Evolutionary conservation across 2,329 filamentous ascomycete genomes (phyloP).

Genomic region (Akanthomyces lecanii): DNA sequence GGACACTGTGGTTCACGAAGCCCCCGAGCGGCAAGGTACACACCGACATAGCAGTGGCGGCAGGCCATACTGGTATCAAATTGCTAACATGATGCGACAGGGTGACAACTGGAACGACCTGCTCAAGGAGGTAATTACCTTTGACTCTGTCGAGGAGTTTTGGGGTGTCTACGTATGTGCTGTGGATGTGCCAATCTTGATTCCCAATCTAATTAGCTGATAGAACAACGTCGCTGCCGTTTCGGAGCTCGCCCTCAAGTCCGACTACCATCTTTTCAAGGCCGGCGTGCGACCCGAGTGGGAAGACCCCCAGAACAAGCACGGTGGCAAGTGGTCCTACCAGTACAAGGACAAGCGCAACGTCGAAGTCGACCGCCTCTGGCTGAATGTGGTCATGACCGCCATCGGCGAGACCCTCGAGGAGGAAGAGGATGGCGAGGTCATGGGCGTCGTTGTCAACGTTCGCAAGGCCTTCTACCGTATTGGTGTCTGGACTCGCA

Average conservation of each 20-base stretch:
- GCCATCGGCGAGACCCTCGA: slow-evolving; percentile 98
- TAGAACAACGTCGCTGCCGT: slow-evolving; percentile 98
- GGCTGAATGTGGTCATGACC: slow-evolving; percentile 94
- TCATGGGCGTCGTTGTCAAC: slow-evolving; percentile 99
- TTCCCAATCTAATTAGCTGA: slow-evolving; percentile 19
- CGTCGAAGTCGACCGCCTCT: slow-evolving; percentile 89
- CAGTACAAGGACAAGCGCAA: slow-evolving; percentile 94
- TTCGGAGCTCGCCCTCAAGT: slow-evolving; percentile 93
- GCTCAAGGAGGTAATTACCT: slow-evolving; percentile 96
- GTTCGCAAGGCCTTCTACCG: slow-evolving; percentile 98
- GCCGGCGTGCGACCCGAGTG: slow-evolving; percentile 93
- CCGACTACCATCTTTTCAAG: slow-evolving; percentile 99
- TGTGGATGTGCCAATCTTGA: slow-evolving; percentile 21
- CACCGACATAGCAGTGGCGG: not conserved
- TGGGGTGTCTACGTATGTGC: slow-evolving; percentile 93
- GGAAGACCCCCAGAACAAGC: slow-evolving; percentile 98
- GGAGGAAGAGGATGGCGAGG: slow-evolving; percentile 88
- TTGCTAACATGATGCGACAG: slow-evolving; percentile 42
- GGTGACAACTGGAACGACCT: slow-evolving; percentile 98
- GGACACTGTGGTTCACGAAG: slow-evolving; percentile 99
- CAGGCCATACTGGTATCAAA: slow-evolving; percentile 22
- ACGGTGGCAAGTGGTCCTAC: slow-evolving; percentile 98
- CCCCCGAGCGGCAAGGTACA: slow-evolving; percentile 87
- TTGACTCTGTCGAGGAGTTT: slow-evolving; percentile 98
- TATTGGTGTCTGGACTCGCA: slow-evolving; percentile 95